Evolutionary conservation across 2,329 filamentous ascomycete species (phyloP).

Genomic region (Cladosporium phlei): DNA sequence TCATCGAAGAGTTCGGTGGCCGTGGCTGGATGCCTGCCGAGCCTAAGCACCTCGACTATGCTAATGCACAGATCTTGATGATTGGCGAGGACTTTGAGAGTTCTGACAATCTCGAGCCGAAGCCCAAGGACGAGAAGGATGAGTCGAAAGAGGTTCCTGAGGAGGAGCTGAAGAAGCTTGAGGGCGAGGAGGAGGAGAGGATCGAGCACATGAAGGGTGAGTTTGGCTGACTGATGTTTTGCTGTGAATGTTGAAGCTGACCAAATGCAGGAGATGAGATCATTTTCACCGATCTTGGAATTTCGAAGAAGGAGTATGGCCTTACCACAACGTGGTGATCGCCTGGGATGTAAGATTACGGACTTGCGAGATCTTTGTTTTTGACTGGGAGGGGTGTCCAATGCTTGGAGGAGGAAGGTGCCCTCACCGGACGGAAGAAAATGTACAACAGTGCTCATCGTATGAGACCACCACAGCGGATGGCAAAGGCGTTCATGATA

Average conservation of each 20-base stretch:
- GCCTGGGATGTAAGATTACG: too few species aligned
- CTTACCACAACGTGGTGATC: conserved; percentile 61
- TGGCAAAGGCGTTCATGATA: too few species aligned
- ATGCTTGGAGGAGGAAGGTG: too few species aligned
- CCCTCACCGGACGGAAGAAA: too few species aligned
- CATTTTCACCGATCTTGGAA: conserved; percentile 56
- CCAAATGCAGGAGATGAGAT: conserved; percentile 49
- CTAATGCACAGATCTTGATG: conserved; percentile 70
- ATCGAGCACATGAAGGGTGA: conserved; percentile 54
- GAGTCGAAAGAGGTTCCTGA: conserved; percentile 56
- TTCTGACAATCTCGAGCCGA: conserved; percentile 53
- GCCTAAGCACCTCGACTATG: conserved; percentile 69
- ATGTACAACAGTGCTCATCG: too few species aligned
- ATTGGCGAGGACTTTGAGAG: conserved; percentile 64
- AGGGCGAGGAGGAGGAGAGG: conserved; percentile 67
- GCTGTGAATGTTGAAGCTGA: not conserved
- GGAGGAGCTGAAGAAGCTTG: conserved; percentile 70
- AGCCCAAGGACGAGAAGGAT: conserved; percentile 52
- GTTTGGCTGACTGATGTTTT: not conserved
- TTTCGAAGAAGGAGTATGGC: conserved; percentile 60
- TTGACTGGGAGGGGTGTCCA: too few species aligned
- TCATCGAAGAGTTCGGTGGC: conserved; percentile 66
- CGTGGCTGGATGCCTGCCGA: conserved; percentile 70
- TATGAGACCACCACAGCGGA: too few species aligned
- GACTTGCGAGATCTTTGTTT: too few species aligned